Evolutionary conservation across 345 rosid species (phyloP).

Genomic region (Salix caprea): DNA sequence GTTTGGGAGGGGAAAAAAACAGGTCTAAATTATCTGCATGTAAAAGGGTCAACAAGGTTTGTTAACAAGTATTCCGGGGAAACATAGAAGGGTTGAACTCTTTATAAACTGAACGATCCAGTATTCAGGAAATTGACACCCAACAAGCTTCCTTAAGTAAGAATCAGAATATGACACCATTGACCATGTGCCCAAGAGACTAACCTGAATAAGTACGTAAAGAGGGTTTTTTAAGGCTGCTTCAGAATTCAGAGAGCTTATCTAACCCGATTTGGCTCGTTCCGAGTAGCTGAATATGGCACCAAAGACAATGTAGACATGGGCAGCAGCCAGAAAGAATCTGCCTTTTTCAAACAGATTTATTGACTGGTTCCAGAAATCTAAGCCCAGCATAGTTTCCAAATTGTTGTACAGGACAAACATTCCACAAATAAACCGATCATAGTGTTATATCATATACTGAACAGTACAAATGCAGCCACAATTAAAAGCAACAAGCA

Average conservation of each 20-base stretch:
- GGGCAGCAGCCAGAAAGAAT: background rate
- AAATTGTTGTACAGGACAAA: constrained; percentile 1
- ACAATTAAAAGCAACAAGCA: background rate
- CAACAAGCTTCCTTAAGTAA: background rate
- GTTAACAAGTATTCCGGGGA: no score
- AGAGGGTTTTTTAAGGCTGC: background rate
- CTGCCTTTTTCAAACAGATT: background rate
- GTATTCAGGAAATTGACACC: no score
- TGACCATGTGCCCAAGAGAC: background rate
- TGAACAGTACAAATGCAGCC: background rate
- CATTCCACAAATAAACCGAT: background rate
- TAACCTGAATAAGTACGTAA: constrained; percentile 9
- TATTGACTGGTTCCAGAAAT: background rate
- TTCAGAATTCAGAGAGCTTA: background rate
- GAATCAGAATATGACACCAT: background rate
- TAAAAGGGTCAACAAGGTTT: no score
- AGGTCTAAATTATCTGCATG: no score
- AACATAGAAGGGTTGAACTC: no score
- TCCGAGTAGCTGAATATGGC: background rate
- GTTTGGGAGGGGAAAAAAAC: no score
- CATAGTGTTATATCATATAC: background rate
- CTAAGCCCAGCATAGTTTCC: background rate
- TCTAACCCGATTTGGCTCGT: background rate
- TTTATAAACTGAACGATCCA: no score
- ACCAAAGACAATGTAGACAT: background rate